Base-by-base conservation (phyloP, 768 basidiomycete genomes). In the Mrakia gelida region DNA sequence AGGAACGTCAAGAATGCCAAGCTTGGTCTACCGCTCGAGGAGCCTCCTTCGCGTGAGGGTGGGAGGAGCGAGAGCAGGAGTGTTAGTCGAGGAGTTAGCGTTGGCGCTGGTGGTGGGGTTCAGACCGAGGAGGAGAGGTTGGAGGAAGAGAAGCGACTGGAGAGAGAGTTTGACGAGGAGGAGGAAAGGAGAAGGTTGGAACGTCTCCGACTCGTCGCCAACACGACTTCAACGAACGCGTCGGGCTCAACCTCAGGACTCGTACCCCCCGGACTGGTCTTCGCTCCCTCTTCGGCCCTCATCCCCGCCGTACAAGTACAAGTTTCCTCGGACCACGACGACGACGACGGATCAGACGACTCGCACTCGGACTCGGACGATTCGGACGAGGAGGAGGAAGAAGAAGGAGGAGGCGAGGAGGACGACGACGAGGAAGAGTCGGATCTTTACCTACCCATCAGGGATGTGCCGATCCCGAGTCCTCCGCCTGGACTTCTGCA, bases 381-480 rank as follows among this genome's bases (percentile, higher is more conserved):
- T 9, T 23, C 26, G 54, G 72, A 61, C 15, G 71, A 34, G 30
- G 56, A 73, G 0, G 56, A 73, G 1, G 32, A 41, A 28, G 71
- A 56, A 16, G 43, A 21, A 2, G 43, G 13, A 21, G 34, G 26
- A 41, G 74, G 65, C 23, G 56, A 30, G 1, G 73, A 73, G 11
- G 73, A 43, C 32, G 72, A 73, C 54, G 74, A 52, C 10, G 65
- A 71, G 11, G 52, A 67, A 43, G 67, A 71, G 28, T 70, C 71
- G 68, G 76, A 77, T 52, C 71, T 77, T 38, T 77, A 77, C 67
- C 70, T 77, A 23, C 76, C 76, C 7, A 77, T 77, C 67, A 34
- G 76, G 16, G 76, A 77, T 30, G 76, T 77, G 13, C 76, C 76
- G n/a, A 49, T 72, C 30, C 76, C 76, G 0, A 26, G 26, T 0